Base-by-base conservation (phyloP, 2,329 filamentous ascomycete genomes). In the Ilyonectria sp. region DNA sequence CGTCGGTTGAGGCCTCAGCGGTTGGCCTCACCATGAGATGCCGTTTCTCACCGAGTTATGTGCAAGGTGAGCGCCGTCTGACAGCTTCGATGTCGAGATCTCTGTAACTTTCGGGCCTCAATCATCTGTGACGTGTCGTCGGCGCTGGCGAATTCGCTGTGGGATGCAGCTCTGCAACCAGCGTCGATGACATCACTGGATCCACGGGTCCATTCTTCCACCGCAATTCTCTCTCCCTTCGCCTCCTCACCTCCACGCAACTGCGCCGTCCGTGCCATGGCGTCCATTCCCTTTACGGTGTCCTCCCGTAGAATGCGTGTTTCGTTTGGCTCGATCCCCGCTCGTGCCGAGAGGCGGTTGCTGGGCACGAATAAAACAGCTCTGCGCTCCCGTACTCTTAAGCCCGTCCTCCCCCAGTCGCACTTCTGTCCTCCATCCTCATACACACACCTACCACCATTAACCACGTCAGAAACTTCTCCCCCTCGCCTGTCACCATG, bases 401-500 rank as follows among this genome's bases (percentile, higher is more conserved):
- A 6, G 6, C 17, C 29, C 19, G 35, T 23, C 11, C 19, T 19
- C 43, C 57, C 3, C n/a, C 8, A 11, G 6, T 29, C 43, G 19
- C 23, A 4, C 19, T 31, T 19, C 15, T 26, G 3, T 53, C 49
- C 13, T 53, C 23, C 40, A 35, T 52, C 23, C 13, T 43, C 19
- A 19, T 33, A 49, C 15, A 52, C 15, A 52, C 46, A 64, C 35
- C 40, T 55, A 46, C 26, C 29, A 60, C 29, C n/a, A 35, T 19
- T 40, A 31, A 37, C 44, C 59, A 55, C 53, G 23, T 53, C 19
- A 11, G 31, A 44, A 17, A 17, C 40, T 17, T n/a, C 6, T n/a
- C 40, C 40, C 60, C 57, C 21, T 56, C 47, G 35, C 37, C 47
- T 58, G 61, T 60, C 62, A 78, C 31, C 60, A 89, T 90, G 88